Evolutionary conservation across 1,284 basidiomycete species (phyloP), one percentile per base, ranked within the genome.

Genomic region (Ustilago trichophora): DNA sequence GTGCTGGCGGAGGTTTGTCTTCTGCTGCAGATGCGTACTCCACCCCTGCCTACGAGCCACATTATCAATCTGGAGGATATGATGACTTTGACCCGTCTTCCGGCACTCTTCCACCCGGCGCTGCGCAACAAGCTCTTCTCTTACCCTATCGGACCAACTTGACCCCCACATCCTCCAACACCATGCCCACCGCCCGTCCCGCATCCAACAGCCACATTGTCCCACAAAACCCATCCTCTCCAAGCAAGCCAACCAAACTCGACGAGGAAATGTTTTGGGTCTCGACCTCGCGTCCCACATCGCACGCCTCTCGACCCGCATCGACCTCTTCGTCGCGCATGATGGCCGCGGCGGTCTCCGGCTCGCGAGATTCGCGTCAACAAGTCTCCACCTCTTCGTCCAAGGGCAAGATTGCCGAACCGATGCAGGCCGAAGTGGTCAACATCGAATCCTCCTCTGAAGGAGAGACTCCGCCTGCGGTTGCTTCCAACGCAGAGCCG

Each of bases 181-280:
- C 35, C n/a, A n/a, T n/a, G n/a, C n/a, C n/a, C n/a, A n/a, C n/a
- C n/a, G n/a, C n/a, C n/a, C n/a, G n/a, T n/a, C n/a, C n/a, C n/a
- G n/a, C n/a, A n/a, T n/a, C n/a, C n/a, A n/a, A n/a, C n/a, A n/a
- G n/a, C n/a, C n/a, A n/a, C n/a, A n/a, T n/a, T n/a, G n/a, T n/a
- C n/a, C n/a, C n/a, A n/a, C n/a, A n/a, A n/a, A n/a, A n/a, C n/a
- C n/a, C 2, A 27, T 53, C 8, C 13, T 44, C 13, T 1, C 21
- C 42, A 8, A 38, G 35, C 43, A 58, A 57, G 36, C 49, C 60
- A 7, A 29, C 7, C 9, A 37, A 48, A 7, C 10, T 62, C 21
- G 46, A 63, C 35, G 65, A 68, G 31, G 65, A 62, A 21, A 57
- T 53, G 53, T 68, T 68, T 27, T 68, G 65, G 65, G 65, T 68